A percentile compares a stretch with the other conserved stretches of the same genome.
Evolutionary conservation across 2,329 filamentous ascomycete species (phyloP).

Genomic region (Clarireedia hainanense): DNA sequence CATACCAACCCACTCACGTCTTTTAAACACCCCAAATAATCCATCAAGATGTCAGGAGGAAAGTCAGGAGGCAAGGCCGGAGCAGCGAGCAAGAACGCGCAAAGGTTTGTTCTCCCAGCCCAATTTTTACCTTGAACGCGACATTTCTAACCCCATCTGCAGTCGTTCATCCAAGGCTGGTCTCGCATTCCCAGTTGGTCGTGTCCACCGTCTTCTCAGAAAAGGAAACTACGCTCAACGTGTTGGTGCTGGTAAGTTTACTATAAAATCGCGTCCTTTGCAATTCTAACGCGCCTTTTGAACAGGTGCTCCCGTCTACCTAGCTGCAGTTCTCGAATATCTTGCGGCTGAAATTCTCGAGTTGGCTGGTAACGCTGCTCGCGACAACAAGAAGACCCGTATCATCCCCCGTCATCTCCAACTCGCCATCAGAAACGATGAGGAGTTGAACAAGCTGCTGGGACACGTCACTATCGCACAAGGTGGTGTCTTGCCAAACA

Average conservation of each 20-base stretch:
- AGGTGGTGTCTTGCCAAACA: constrained; percentile 94
- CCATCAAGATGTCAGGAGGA: constrained; percentile 98
- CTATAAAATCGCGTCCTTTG: constrained; percentile 5
- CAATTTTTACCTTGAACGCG: constrained; percentile 6
- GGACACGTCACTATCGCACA: constrained; percentile 95
- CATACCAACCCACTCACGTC: constrained; percentile 18
- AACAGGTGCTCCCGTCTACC: constrained; percentile 80
- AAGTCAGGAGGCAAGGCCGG: constrained; percentile 88
- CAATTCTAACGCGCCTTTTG: constrained; percentile 20
- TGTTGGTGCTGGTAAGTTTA: constrained; percentile 77
- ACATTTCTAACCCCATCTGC: constrained; percentile 10
- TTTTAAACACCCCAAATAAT: constrained; percentile 9
- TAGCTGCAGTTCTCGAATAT: constrained; percentile 96
- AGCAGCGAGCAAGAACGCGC: constrained; percentile 80
- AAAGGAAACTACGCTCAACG: constrained; percentile 99
- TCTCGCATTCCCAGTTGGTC: constrained; percentile 96
- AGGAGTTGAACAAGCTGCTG: constrained; percentile 98
- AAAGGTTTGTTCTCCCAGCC: constrained; percentile 70
- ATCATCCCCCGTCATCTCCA: constrained; percentile 99
- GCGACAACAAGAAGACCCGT: constrained; percentile 99
- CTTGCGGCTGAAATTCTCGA: constrained; percentile 98
- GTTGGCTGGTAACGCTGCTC: constrained; percentile 95
- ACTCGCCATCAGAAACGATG: constrained; percentile 98
- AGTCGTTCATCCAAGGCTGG: constrained; percentile 99
- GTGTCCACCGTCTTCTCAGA: constrained; percentile 97